phyloP scores from a whole-genome alignment of 176 grass and related monocot genomes.

The Avena atlantica region DNA sequence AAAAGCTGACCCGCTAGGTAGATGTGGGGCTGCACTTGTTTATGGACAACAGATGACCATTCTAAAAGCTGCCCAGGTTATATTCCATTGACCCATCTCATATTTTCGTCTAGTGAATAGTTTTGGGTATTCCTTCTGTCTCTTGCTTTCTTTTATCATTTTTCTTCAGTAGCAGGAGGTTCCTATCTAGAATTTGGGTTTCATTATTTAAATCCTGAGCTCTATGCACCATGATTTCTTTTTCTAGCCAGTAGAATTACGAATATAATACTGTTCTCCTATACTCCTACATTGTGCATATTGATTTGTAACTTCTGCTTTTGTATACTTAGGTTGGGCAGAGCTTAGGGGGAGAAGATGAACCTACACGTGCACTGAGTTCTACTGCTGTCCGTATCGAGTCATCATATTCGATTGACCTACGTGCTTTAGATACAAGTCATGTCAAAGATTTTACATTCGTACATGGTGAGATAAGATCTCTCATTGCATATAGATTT shows the following conservation, averaged over 20 bases:
- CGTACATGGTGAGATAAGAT: slow-evolving; percentile 83
- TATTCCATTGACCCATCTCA: slow-evolving; percentile 34
- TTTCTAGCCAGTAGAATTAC: background rate
- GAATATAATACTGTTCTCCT: slow-evolving; percentile 9
- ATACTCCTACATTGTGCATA: background rate
- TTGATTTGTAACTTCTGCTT: slow-evolving; percentile 20
- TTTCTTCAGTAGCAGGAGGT: background rate
- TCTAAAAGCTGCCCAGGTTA: slow-evolving; percentile 88
- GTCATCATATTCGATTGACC: slow-evolving; percentile 87
- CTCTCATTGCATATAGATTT: background rate
- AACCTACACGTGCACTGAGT: slow-evolving; percentile 56
- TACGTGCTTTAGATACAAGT: slow-evolving; percentile 78
- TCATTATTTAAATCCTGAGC: slow-evolving; percentile 20
- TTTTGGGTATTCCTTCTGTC: slow-evolving; percentile 26
- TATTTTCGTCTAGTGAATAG: slow-evolving; percentile 28
- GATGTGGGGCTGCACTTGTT: slow-evolving; percentile 79
- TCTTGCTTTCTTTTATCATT: slow-evolving; percentile 37
- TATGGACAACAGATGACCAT: slow-evolving; percentile 87
- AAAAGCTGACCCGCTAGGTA: slow-evolving; percentile 84
- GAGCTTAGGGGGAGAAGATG: slow-evolving; percentile 89
- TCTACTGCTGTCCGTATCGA: slow-evolving; percentile 66
- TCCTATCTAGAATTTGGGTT: background rate
- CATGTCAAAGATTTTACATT: slow-evolving; percentile 96
- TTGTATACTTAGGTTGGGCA: slow-evolving; percentile 72
- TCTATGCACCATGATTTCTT: slow-evolving; percentile 19